Evolutionary conservation across 148 eudicot species (phyloP).

Genomic region (Camellia sinensis): DNA sequence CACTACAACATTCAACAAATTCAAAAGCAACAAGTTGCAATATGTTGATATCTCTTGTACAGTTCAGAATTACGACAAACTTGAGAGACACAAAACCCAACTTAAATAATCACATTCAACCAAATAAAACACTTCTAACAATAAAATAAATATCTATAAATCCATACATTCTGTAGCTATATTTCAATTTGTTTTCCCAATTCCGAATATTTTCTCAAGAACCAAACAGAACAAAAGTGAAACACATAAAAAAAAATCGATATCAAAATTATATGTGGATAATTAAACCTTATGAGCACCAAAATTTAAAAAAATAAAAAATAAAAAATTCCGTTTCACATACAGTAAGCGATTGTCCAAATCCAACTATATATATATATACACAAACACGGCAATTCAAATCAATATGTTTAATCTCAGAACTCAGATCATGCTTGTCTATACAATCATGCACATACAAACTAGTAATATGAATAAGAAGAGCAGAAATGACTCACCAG

Average conservation of each 20-base stretch:
- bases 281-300: neutral
- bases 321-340: neutral
- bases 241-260: neutral
- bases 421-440: neutral
- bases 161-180: neutral
- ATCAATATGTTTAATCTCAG: neutral
- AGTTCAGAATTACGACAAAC: neutral
- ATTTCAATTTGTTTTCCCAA: neutral
- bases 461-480: neutral
- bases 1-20: neutral
- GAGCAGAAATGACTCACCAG: slow-evolving; percentile 13
- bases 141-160: no score
- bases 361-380: neutral
- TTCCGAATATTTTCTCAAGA: neutral
- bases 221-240: neutral
- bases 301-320: neutral
- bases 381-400: neutral
- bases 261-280: neutral
- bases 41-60: neutral
- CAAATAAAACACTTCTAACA: neutral
- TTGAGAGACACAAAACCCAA: neutral
- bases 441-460: neutral
- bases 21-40: neutral
- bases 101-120: neutral
- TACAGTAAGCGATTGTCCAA: neutral